These are phyloP conservation scores for Kluyveromyces nonfermentans DNA, from an alignment of 805 yeast genomes.

Conservation along the genomic window DNA sequence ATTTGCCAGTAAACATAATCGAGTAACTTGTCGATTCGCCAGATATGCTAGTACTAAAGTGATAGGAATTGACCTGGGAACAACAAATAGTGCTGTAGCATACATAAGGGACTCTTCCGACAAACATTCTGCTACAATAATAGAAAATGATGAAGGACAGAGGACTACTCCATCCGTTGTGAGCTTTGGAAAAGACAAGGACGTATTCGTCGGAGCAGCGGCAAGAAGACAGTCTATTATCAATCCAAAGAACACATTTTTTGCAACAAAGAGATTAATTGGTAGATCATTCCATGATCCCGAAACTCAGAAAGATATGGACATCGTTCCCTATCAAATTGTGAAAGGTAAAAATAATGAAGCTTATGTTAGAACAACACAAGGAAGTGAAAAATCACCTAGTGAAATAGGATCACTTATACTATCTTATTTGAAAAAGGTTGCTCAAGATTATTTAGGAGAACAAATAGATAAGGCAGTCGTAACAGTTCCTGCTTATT, in stretches of 20 bases:
- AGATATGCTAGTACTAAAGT: slow-evolving; percentile 30
- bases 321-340: slow-evolving; percentile 54
- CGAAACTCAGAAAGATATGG: slow-evolving; percentile 61
- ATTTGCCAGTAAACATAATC: not conserved
- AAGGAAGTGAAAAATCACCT: slow-evolving; percentile 46
- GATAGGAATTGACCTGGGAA: slow-evolving; percentile 76
- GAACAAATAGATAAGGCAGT: slow-evolving; percentile 58
- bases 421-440: slow-evolving; percentile 52
- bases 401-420: slow-evolving; percentile 63
- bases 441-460: slow-evolving; percentile 52
- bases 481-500: slow-evolving; percentile 78
- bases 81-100: slow-evolving; percentile 83
- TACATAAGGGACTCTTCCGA: slow-evolving; percentile 30
- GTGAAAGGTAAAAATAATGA: slow-evolving; percentile 46
- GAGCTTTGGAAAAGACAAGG: slow-evolving; percentile 44
- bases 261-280: slow-evolving; percentile 73
- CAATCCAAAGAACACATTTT: slow-evolving; percentile 69
- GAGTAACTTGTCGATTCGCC: not conserved
- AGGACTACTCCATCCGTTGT: slow-evolving; percentile 76
- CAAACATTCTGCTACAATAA: slow-evolving; percentile 56
- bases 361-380: slow-evolving; percentile 45
- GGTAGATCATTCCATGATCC: slow-evolving; percentile 62
- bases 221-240: slow-evolving; percentile 73
- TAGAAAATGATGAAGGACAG: slow-evolving; percentile 67
- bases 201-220: slow-evolving; percentile 50